Conservation (phyloP, 352 stramenopile genomes). For the Phytophthora crassamura region DNA sequence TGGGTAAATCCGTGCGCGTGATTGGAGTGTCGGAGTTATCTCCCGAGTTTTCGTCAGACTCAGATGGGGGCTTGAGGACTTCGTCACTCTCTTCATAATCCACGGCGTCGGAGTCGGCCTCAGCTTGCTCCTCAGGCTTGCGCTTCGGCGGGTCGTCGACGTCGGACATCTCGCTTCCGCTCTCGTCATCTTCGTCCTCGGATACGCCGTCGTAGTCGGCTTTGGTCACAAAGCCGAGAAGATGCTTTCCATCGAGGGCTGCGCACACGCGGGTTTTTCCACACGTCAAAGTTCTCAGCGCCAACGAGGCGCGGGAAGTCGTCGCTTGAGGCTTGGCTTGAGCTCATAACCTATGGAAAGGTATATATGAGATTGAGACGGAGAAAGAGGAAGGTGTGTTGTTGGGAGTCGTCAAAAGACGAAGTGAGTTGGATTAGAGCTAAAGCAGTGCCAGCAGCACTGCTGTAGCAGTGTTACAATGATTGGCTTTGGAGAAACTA, state of each 20-base stretch:
- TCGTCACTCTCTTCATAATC: too few relatives aligned
- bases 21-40: slow-evolving; percentile 4
- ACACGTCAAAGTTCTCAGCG: slow-evolving; percentile 14
- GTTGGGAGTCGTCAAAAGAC: too few relatives aligned
- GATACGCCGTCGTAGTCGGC: slow-evolving; percentile 13
- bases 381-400: too few relatives aligned
- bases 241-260: slow-evolving; percentile 20
- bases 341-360: slow-evolving; percentile 28
- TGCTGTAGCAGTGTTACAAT: too few relatives aligned
- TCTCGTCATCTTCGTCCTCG: background rate
- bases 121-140: background rate
- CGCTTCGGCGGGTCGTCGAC: background rate
- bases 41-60: too few relatives aligned
- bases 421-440: too few relatives aligned
- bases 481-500: too few relatives aligned
- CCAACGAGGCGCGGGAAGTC: slow-evolving; percentile 17
- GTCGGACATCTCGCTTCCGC: slow-evolving; percentile 1
- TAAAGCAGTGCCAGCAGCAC: too few relatives aligned
- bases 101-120: slow-evolving; percentile 12
- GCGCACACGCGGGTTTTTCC: slow-evolving; percentile 14
- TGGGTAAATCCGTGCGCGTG: background rate
- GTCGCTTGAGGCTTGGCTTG: slow-evolving; percentile 17
- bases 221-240: slow-evolving; percentile 24
- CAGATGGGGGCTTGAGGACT: too few relatives aligned
- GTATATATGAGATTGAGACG: too few relatives aligned